Evolutionary conservation across 2,329 filamentous ascomycete genomes (phyloP).

Genomic region (Aspergillus novoparasiticus): DNA sequence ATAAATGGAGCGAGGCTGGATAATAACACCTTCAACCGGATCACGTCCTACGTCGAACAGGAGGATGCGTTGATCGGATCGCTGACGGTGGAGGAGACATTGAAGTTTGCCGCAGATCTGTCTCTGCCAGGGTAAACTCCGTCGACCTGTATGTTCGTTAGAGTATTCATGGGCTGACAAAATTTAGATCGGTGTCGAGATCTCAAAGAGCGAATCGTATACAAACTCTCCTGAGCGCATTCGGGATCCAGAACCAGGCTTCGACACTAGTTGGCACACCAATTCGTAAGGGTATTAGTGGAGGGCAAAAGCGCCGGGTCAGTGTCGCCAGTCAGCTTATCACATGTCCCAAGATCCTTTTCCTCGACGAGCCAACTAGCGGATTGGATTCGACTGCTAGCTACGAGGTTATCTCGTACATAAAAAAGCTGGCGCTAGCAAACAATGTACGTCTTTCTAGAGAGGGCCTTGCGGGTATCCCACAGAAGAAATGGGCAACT

Average conservation of each 20-base stretch:
- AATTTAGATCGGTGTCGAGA: slow-evolving; percentile 52
- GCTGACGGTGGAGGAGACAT: slow-evolving; percentile 76
- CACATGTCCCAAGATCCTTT: slow-evolving; percentile 77
- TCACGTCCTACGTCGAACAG: slow-evolving; percentile 82
- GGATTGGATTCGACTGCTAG: slow-evolving; percentile 79
- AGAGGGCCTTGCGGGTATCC: neutral
- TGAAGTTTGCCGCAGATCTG: slow-evolving; percentile 75
- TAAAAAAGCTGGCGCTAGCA: slow-evolving; percentile 65
- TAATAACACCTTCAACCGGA: slow-evolving; percentile 59
- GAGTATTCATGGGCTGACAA: neutral
- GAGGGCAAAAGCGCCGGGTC: slow-evolving; percentile 80
- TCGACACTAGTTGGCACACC: slow-evolving; percentile 78
- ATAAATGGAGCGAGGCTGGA: slow-evolving; percentile 65
- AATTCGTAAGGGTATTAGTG: slow-evolving; percentile 79
- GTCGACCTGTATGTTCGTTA: neutral
- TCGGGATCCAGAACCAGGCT: slow-evolving; percentile 71
- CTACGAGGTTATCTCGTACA: slow-evolving; percentile 74
- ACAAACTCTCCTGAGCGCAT: slow-evolving; percentile 67
- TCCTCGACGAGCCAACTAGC: slow-evolving; percentile 82
- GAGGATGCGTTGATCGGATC: slow-evolving; percentile 82
- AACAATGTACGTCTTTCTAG: slow-evolving; percentile 59
- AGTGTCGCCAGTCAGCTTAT: slow-evolving; percentile 81
- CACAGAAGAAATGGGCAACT: neutral
- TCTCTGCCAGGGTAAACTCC: slow-evolving; percentile 54
- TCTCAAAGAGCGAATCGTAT: slow-evolving; percentile 65